Percentiles rank a stretch among this genome's conserved stretches.
These are phyloP conservation scores for Phycomyces nitens DNA, from an alignment of 192 early-diverging fungal species.

Conservation along the genomic window DNA sequence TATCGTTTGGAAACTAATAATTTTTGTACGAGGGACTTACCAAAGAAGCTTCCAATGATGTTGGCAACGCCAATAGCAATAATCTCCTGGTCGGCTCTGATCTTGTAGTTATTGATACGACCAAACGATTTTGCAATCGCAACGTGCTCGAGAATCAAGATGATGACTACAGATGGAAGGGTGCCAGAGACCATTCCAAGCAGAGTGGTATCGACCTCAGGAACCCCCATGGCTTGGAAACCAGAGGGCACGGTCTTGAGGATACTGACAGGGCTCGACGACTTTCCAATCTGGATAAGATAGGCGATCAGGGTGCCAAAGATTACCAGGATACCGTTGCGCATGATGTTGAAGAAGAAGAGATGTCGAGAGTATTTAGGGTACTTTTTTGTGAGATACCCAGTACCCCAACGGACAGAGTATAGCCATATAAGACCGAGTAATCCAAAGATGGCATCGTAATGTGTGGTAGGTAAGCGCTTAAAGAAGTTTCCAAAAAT, in stretches of 20 bases:
- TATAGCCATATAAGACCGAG: conserved; percentile 41
- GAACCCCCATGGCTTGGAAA: conserved; percentile 62
- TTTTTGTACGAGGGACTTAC: too few relatives aligned
- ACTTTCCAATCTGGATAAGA: conserved; percentile 46
- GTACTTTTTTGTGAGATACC: conserved; percentile 37
- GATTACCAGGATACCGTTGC: conserved; percentile 75
- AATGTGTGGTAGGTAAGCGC: conserved; percentile 48
- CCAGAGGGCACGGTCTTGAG: conserved; percentile 78
- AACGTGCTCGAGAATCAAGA: conserved; percentile 87
- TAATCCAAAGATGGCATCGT: conserved; percentile 63
- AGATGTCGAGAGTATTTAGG: conserved; percentile 47
- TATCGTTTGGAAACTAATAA: too few relatives aligned
- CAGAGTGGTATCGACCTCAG: conserved; percentile 47
- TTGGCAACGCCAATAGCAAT: conserved; percentile 89
- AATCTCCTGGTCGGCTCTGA: conserved; percentile 82
- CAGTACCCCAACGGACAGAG: conserved; percentile 35
- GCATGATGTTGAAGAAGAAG: conserved; percentile 67
- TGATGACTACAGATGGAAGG: conserved; percentile 64
- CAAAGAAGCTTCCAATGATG: conserved; percentile 82
- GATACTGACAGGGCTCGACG: conserved; percentile 56
- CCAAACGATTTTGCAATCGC: conserved; percentile 91
- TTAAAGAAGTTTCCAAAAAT: conserved; percentile 36
- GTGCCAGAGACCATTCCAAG: conserved; percentile 54
- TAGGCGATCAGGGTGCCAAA: conserved; percentile 75
- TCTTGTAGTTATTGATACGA: conserved; percentile 79